Evolutionary conservation across 805 yeast genomes (phyloP).

Genomic region (Kockiozyma suomiensis): DNA sequence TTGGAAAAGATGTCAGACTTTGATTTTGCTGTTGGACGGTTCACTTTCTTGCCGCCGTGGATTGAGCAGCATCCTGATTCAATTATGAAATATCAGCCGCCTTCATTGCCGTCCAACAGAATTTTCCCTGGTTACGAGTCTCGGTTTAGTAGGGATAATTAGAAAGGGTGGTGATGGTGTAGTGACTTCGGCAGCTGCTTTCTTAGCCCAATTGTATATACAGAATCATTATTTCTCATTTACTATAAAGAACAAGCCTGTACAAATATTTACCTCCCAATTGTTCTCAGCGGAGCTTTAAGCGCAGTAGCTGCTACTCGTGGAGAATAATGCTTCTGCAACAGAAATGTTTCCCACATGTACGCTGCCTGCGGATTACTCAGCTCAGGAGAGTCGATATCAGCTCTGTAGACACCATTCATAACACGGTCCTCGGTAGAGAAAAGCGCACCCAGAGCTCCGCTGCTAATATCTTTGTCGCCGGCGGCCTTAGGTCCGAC

Average conservation of each 20-base stretch:
- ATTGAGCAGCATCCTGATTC: slow-evolving; percentile 61
- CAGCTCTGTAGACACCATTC: slow-evolving; percentile 75
- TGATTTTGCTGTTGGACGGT: slow-evolving; percentile 90
- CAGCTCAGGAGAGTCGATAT: slow-evolving; percentile 67
- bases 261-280: slow-evolving; percentile 15
- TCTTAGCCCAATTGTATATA: not conserved
- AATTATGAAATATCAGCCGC: slow-evolving; percentile 25
- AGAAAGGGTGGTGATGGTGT: not conserved
- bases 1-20: slow-evolving; percentile 83
- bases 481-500: slow-evolving; percentile 5
- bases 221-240: not conserved
- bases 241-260: too few species aligned
- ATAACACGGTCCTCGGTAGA: slow-evolving; percentile 86
- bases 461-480: slow-evolving; percentile 13
- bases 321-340: slow-evolving; percentile 84
- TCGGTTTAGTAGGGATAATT: slow-evolving; percentile 16
- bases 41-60: slow-evolving; percentile 80
- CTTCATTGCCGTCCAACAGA: slow-evolving; percentile 21
- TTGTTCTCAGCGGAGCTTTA: slow-evolving; percentile 22
- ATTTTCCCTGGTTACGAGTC: slow-evolving; percentile 33
- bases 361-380: slow-evolving; percentile 87
- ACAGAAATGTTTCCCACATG: slow-evolving; percentile 80
- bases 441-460: slow-evolving; percentile 69
- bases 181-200: not conserved
- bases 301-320: slow-evolving; percentile 66